Evolutionary conservation across 2,329 filamentous ascomycete genomes (phyloP).

Genomic region (Orbilia blumenaviensis): DNA sequence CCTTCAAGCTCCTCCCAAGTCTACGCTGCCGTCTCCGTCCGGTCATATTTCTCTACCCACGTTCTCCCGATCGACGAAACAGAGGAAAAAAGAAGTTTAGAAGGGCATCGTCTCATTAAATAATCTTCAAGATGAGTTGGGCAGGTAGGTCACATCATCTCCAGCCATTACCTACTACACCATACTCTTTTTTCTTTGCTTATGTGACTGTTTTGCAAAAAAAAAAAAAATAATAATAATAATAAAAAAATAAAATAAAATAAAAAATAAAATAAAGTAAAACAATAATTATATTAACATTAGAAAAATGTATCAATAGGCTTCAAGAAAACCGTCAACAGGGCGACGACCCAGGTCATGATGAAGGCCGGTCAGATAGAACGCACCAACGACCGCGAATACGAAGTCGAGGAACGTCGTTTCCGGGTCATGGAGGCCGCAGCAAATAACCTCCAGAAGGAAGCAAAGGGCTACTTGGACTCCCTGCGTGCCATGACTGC

Average conservation of each 20-base stretch:
- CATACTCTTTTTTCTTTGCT: background rate
- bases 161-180: background rate
- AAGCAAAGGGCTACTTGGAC: conserved; percentile 97
- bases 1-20: background rate
- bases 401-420: conserved; percentile 95
- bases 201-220: no score
- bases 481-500: conserved; percentile 98
- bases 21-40: background rate
- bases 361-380: conserved; percentile 99
- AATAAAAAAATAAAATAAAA: no score
- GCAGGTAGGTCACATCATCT: conserved; percentile 25
- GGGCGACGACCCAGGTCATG: conserved; percentile 99
- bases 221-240: conserved; percentile 6
- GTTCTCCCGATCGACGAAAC: background rate
- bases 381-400: conserved; percentile 97
- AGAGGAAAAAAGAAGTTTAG: background rate
- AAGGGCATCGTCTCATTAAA: conserved; percentile 3
- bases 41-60: background rate
- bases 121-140: conserved; percentile 47
- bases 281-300: no score
- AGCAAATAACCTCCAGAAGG: conserved; percentile 89
- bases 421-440: conserved; percentile 98
- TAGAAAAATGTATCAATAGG: conserved; percentile 68
- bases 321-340: conserved; percentile 97
- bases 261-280: no score